phyloP scores from a whole-genome alignment of 1,284 basidiomycete species.

The Uromyces viciae-fabae region DNA sequence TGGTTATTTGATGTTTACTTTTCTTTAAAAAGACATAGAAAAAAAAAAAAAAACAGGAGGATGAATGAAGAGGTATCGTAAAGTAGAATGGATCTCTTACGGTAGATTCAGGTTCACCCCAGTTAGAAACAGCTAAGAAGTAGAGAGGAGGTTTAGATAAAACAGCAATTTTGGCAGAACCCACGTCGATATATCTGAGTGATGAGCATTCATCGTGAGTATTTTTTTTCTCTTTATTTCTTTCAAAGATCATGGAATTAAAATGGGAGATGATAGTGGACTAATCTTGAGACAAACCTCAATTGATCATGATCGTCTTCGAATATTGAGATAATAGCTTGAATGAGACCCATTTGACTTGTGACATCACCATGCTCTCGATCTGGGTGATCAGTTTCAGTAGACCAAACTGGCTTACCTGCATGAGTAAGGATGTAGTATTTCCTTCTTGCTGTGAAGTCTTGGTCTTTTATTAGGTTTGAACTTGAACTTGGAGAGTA shows the following conservation, averaged over 20 bases:
- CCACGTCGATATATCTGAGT: slow-evolving; percentile 66
- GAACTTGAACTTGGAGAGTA: not conserved
- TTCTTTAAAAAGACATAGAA: no score
- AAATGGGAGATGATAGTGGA: slow-evolving; percentile 46
- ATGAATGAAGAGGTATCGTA: no score
- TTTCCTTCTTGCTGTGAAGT: slow-evolving; percentile 23
- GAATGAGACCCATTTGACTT: slow-evolving; percentile 83
- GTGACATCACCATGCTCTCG: slow-evolving; percentile 63
- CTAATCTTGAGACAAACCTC: slow-evolving; percentile 56
- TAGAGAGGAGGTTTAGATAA: slow-evolving; percentile 80
- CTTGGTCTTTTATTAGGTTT: not conserved
- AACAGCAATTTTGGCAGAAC: slow-evolving; percentile 74
- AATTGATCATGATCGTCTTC: slow-evolving; percentile 74
- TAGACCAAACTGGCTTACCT: slow-evolving; percentile 85
- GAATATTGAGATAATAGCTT: slow-evolving; percentile 88
- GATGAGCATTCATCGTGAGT: no score
- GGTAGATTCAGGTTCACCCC: slow-evolving; percentile 88
- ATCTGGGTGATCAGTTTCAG: slow-evolving; percentile 54
- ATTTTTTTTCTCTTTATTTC: no score
- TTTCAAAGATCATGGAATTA: slow-evolving; percentile 50
- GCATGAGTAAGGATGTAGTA: slow-evolving; percentile 92
- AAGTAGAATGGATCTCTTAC: slow-evolving; percentile 63
- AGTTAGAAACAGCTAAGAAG: slow-evolving; percentile 80
- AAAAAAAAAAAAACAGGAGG: no score
- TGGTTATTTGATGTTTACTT: no score